Conservation (phyloP, 495 filamentous ascomycete species). For the Neurospora pannonica region DNA sequence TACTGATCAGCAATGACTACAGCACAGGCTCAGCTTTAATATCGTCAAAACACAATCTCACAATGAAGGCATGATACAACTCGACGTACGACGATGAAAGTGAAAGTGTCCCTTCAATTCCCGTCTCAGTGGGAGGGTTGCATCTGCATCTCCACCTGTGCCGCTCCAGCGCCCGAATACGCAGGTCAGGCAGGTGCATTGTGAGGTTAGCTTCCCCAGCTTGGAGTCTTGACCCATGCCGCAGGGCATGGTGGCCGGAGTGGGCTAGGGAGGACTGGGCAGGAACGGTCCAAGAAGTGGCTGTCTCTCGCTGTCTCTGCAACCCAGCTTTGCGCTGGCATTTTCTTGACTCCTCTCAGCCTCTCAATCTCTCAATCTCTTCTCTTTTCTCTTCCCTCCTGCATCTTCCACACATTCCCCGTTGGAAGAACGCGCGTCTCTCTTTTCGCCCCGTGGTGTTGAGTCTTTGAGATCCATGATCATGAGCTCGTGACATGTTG, state of each 20-base stretch:
- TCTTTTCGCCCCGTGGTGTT: slow-evolving; percentile 4
- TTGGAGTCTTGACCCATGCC: neutral
- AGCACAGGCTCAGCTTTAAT: neutral
- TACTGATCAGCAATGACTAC: neutral
- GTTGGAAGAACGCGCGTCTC: neutral
- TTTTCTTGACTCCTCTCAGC: neutral
- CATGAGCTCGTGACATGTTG: slow-evolving; percentile 7
- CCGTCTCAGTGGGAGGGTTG: neutral
- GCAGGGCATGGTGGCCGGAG: neutral
- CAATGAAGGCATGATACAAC: neutral
- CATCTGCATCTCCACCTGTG: neutral
- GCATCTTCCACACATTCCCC: slow-evolving; percentile 2
- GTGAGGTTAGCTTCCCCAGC: neutral
- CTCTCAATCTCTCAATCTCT: neutral
- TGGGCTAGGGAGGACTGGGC: neutral
- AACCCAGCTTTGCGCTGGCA: neutral
- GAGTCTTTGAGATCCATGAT: slow-evolving; percentile 7
- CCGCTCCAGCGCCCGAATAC: neutral
- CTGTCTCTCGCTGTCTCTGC: neutral
- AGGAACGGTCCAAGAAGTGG: neutral
- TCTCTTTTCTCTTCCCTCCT: slow-evolving; percentile 5
- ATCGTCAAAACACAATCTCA: neutral
- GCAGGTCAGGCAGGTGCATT: neutral
- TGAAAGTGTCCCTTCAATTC: neutral
- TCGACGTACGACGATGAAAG: neutral